Evolutionary conservation across 768 basidiomycete genomes (phyloP).

Genomic region (Candolleomyces aberdarensis): DNA sequence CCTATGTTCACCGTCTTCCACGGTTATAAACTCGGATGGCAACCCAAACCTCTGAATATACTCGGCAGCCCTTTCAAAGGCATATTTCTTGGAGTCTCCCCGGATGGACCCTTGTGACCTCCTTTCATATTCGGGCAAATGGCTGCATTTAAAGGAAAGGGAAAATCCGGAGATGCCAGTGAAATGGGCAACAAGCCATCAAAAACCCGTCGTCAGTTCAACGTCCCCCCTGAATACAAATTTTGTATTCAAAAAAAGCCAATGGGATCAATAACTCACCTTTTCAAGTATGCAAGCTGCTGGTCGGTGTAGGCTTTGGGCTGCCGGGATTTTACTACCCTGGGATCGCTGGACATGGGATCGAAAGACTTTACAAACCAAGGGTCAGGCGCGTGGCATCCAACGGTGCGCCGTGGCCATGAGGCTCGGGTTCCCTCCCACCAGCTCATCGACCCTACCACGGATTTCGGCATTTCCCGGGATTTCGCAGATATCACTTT

Average conservation of each 20-base stretch:
- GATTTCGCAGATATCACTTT: neutral
- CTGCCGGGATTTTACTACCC: slow-evolving; percentile 62
- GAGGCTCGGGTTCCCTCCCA: neutral
- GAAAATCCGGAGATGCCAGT: neutral
- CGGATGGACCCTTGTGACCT: slow-evolving; percentile 56
- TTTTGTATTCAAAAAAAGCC: neutral
- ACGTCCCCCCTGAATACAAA: no score
- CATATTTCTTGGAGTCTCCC: slow-evolving; percentile 70
- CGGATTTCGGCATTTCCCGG: slow-evolving; percentile 15
- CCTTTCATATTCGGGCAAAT: slow-evolving; percentile 56
- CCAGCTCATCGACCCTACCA: neutral
- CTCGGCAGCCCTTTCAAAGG: slow-evolving; percentile 57
- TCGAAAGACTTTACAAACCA: slow-evolving; percentile 6
- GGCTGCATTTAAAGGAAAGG: slow-evolving; percentile 21
- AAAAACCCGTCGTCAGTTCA: no score
- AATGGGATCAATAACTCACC: slow-evolving; percentile 24
- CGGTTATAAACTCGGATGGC: slow-evolving; percentile 49
- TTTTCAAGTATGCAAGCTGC: slow-evolving; percentile 56
- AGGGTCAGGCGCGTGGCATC: slow-evolving; percentile 15
- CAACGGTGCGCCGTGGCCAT: neutral
- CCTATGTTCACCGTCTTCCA: slow-evolving; percentile 56
- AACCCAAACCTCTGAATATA: slow-evolving; percentile 59
- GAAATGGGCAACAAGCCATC: neutral
- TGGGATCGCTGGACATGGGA: slow-evolving; percentile 52
- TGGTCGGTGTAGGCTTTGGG: slow-evolving; percentile 65